A percentile compares a stretch with the other conserved stretches of the same genome.
Evolutionary conservation across 148 eudicot species (phyloP).

Genomic region (Pouteria glomerata): DNA sequence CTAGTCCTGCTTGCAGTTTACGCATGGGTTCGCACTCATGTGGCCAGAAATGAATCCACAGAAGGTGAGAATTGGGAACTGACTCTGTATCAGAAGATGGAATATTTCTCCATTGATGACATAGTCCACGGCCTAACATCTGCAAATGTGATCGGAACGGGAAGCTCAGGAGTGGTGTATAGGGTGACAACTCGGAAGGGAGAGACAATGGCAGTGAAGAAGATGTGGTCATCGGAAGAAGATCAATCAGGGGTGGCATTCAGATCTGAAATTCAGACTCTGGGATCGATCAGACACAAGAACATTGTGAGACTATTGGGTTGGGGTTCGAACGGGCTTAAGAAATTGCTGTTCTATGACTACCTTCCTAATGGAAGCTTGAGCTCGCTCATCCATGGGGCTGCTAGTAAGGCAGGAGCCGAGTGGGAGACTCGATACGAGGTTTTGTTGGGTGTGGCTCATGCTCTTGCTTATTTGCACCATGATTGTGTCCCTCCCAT

Average conservation of each 20-base stretch:
- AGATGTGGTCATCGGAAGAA: slow-evolving; percentile 93
- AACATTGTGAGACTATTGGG: slow-evolving; percentile 87
- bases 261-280: slow-evolving; percentile 71
- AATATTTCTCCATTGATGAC: slow-evolving; percentile 71
- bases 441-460: slow-evolving; percentile 76
- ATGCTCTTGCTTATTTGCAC: slow-evolving; percentile 88
- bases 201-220: slow-evolving; percentile 82
- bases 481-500: slow-evolving; percentile 92
- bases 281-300: slow-evolving; percentile 88
- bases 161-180: slow-evolving; percentile 97
- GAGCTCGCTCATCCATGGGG: slow-evolving; percentile 89
- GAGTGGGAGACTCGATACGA: slow-evolving; percentile 90
- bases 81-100: slow-evolving; percentile 90
- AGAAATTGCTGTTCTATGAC: slow-evolving; percentile 81
- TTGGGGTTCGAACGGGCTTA: slow-evolving; percentile 68
- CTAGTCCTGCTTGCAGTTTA: slow-evolving; percentile 62
- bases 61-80: slow-evolving; percentile 68
- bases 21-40: slow-evolving; percentile 41
- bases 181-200: slow-evolving; percentile 68
- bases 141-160: slow-evolving; percentile 84
- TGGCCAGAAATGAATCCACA: slow-evolving; percentile 20
- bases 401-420: slow-evolving; percentile 63
- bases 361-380: slow-evolving; percentile 90
- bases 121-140: slow-evolving; percentile 61
- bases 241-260: slow-evolving; percentile 76